A percentile compares a stretch with the other conserved stretches of the same genome.
These are phyloP conservation scores for Metroxylon sagu DNA, from an alignment of 176 grass and related monocot genomes.

Conservation along the genomic window DNA sequence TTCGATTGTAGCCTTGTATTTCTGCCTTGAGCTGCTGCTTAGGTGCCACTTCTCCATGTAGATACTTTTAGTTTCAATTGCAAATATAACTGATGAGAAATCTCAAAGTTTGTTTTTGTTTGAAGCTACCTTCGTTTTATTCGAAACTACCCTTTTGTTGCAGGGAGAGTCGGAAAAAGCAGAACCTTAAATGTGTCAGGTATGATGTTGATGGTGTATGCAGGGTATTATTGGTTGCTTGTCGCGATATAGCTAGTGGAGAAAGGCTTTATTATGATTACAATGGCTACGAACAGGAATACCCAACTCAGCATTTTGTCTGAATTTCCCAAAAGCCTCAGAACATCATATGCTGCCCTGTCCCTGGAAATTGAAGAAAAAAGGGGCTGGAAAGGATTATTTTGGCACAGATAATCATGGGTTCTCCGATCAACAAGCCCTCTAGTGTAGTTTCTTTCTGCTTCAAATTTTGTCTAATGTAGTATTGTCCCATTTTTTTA, in stretches of 20 bases:
- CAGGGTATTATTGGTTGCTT: conserved; percentile 71
- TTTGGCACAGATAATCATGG: too few species aligned
- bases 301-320: conserved; percentile 82
- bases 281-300: conserved; percentile 85
- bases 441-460: too few species aligned
- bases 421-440: too few species aligned
- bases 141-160: conserved; percentile 28
- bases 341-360: too few species aligned
- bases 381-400: too few species aligned
- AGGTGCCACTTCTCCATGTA: too few species aligned
- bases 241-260: conserved; percentile 70
- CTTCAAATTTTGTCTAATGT: too few species aligned
- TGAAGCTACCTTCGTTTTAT: too few species aligned
- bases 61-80: not conserved
- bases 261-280: conserved; percentile 97
- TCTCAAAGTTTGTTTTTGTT: not conserved
- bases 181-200: conserved; percentile 83
- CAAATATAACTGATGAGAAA: not conserved
- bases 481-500: too few species aligned
- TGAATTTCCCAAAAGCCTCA: conserved; percentile 17
- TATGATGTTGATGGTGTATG: conserved; percentile 77
- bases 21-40: too few species aligned
- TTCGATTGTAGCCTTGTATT: too few species aligned
- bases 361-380: too few species aligned
- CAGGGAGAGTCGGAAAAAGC: conserved; percentile 85